Conservation (phyloP, 192 early-diverging fungal species). For the Backusella sp. region DNA sequence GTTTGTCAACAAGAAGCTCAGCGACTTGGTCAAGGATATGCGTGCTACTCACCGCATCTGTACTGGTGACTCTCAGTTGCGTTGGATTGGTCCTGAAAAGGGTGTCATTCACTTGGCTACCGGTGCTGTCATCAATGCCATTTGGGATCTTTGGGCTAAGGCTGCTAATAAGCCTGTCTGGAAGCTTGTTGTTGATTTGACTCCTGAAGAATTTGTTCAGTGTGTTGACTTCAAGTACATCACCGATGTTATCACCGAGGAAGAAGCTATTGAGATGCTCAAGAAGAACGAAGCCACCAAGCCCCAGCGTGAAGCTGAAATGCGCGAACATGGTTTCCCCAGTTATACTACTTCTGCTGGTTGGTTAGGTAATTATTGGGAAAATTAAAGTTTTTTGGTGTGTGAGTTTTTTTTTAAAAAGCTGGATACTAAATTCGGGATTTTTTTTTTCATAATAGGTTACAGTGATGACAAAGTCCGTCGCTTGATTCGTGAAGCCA, state of each 20-base stretch:
- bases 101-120: slow-evolving; percentile 42
- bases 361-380: slow-evolving; percentile 35
- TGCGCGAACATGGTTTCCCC: slow-evolving; percentile 39
- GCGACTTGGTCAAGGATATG: slow-evolving; percentile 29
- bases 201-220: slow-evolving; percentile 39
- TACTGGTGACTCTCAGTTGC: slow-evolving; percentile 38
- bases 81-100: slow-evolving; percentile 44
- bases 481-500: slow-evolving; percentile 33
- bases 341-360: slow-evolving; percentile 44
- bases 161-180: slow-evolving; percentile 42
- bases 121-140: slow-evolving; percentile 43
- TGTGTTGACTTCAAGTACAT: slow-evolving; percentile 47
- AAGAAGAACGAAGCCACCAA: slow-evolving; percentile 38
- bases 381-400: background rate
- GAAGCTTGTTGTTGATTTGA: slow-evolving; percentile 43
- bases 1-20: slow-evolving; percentile 32
- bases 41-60: slow-evolving; percentile 31
- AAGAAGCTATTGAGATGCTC: slow-evolving; percentile 42
- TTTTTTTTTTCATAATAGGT: slow-evolving; percentile 19
- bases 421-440: background rate
- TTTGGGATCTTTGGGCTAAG: slow-evolving; percentile 50
- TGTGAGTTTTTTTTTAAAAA: background rate
- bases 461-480: slow-evolving; percentile 44
- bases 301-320: slow-evolving; percentile 28
- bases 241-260: slow-evolving; percentile 40